Percentiles rank a stretch among this genome's conserved stretches.
phyloP scores from a whole-genome alignment of 345 rosid species.

The Chamaenerion angustifolium region DNA sequence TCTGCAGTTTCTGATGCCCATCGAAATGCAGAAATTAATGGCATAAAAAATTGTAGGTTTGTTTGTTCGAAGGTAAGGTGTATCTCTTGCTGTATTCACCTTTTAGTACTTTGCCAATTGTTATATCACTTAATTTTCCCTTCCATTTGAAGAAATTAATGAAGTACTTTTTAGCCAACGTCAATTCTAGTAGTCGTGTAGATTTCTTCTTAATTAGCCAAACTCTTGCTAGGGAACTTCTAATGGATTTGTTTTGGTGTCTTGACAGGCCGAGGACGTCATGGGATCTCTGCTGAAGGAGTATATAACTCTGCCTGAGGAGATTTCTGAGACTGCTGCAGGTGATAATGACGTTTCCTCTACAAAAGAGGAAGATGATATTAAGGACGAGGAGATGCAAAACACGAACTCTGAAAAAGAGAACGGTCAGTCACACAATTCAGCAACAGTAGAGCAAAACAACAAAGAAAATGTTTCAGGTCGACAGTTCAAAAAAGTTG shows the following conservation, averaged over 20 bases:
- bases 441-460: constrained; percentile 24
- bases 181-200: not conserved
- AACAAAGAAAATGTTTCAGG: constrained; percentile 17
- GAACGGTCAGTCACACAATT: constrained; percentile 10
- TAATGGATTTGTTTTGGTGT: constrained; percentile 4
- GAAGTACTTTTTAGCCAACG: not conserved
- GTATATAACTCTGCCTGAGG: constrained; percentile 30
- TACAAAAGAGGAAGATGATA: constrained; percentile 22
- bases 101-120: constrained; percentile 2
- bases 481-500: constrained; percentile 53
- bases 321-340: constrained; percentile 17
- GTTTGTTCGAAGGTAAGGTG: constrained; percentile 68
- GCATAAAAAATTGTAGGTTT: constrained; percentile 77
- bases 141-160: not conserved
- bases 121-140: not conserved
- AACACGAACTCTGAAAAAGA: constrained; percentile 19
- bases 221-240: not conserved
- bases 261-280: constrained; percentile 74
- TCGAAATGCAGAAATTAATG: constrained; percentile 76
- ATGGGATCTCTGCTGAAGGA: constrained; percentile 73
- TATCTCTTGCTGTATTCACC: constrained; percentile 1
- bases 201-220: not conserved
- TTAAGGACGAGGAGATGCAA: constrained; percentile 4
- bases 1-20: constrained; percentile 92
- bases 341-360: constrained; percentile 13